Evolutionary conservation across 768 basidiomycete genomes (phyloP).

Genomic region (Rickenella mellea): DNA sequence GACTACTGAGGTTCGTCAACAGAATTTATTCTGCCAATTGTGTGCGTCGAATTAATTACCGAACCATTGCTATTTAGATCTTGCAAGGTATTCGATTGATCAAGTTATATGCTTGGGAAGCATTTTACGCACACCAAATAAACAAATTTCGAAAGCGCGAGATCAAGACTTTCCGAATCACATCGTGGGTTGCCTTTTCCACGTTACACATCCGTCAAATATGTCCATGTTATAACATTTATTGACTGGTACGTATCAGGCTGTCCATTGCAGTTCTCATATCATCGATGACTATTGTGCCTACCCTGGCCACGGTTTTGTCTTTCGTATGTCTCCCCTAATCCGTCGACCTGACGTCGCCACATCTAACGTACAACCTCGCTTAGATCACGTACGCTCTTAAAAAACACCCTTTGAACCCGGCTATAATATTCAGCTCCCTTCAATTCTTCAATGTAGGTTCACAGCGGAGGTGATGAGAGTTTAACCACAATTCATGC

Average conservation of each 20-base stretch:
- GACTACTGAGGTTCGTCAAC: conserved; percentile 44
- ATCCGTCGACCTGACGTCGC: background rate
- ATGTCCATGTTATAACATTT: no score
- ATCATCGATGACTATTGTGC: conserved; percentile 38
- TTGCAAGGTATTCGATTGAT: conserved; percentile 61
- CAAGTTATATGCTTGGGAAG: conserved; percentile 56
- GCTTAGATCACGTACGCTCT: conserved; percentile 54
- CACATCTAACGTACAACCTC: background rate
- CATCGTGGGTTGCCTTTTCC: conserved; percentile 15
- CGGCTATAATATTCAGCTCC: conserved; percentile 17
- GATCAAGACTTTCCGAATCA: conserved; percentile 10
- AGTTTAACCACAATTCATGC: background rate
- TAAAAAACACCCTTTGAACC: conserved; percentile 40
- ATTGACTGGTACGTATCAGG: conserved; percentile 6
- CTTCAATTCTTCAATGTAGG: conserved; percentile 23
- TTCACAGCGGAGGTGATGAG: no score
- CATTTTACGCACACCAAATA: conserved; percentile 35
- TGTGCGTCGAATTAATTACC: background rate
- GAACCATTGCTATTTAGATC: conserved; percentile 25
- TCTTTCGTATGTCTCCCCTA: conserved; percentile 35
- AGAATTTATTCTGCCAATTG: background rate
- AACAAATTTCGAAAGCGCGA: conserved; percentile 22
- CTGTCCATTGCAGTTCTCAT: conserved; percentile 25
- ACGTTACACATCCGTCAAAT: background rate
- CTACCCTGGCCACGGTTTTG: conserved; percentile 40